A percentile compares a stretch with the other conserved stretches of the same genome.
Conservation (phyloP, 2,329 filamentous ascomycete species). For the Ophiocordyceps camponoti-floridani region DNA sequence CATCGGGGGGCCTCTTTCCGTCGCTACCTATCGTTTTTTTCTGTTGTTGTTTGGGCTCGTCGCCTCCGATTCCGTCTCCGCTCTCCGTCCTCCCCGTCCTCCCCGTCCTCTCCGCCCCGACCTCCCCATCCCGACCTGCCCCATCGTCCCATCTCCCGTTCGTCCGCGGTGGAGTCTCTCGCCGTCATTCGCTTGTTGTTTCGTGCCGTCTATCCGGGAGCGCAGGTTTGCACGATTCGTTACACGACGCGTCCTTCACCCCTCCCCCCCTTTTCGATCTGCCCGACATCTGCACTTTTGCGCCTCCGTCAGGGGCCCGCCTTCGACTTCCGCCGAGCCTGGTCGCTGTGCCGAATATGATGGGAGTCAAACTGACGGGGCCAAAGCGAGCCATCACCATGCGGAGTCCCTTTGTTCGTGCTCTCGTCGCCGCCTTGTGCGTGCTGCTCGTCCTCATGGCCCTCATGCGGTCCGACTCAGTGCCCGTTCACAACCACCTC, state of each 20-base stretch:
- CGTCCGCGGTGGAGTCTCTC: not conserved
- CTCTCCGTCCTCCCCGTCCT: not conserved
- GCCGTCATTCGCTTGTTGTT: constrained; percentile 1
- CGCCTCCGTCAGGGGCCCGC: not conserved
- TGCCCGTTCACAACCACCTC: constrained; percentile 22
- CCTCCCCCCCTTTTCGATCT: not conserved
- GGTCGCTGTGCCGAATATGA: constrained; percentile 4
- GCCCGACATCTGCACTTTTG: not conserved
- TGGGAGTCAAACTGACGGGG: constrained; percentile 21
- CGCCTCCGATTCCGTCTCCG: too few species aligned
- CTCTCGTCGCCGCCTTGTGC: constrained; percentile 22
- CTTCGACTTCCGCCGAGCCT: not conserved
- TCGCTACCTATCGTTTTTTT: too few species aligned
- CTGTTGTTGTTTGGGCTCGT: too few species aligned
- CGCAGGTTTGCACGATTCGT: not conserved
- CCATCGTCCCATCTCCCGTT: not conserved
- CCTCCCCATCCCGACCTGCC: not conserved
- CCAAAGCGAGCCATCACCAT: constrained; percentile 25
- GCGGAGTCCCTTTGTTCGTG: constrained; percentile 28
- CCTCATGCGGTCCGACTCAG: constrained; percentile 21
- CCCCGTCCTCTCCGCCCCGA: not conserved
- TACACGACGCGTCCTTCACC: not conserved
- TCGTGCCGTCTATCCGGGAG: not conserved
- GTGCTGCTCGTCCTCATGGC: constrained; percentile 23
- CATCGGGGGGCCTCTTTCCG: too few species aligned